Base-by-base conservation (phyloP, 129 eudicot genomes). In the Mikania micrantha region DNA sequence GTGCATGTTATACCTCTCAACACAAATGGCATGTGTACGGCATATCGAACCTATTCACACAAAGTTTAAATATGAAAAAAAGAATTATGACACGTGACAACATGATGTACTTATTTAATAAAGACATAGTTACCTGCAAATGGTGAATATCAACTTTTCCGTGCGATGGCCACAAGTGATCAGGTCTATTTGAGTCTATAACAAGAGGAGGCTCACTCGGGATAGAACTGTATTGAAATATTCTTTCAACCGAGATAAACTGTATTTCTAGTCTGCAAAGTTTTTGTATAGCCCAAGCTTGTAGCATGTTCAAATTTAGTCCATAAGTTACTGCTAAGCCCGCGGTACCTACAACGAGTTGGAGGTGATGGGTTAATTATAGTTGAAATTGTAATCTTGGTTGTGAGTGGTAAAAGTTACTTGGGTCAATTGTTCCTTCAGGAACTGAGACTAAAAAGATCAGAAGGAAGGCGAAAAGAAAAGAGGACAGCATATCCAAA, bases 281-380 rank as follows among this genome's bases (percentile, higher is more conserved):
- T 17, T 74, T 84, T 86, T 82, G 74, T 61, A 89, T 83, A 9
- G 60, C 77, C 88, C 81, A 84, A 28, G 81, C 82, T 87, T 86
- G 99, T 77, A 84, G 4, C 74, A 35, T 83, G 69, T 89, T 86
- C 60, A 94, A 65, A 80, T 73, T 81, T 62, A 94, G 84, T 44
- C 96, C 99, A 71, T 94, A 94, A 7, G 96, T 94, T 45, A 94
- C 95, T 16, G 95, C 89, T 71, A 89, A 71, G 25, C 96, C 99
- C 5, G 96, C 96, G 38, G 88, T 74, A 74, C 92, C 96, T 84
- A 19, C 34, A 71, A 76, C 39, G 25, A 15, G 9, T 36, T 8
- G 32, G 7, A 56, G 16, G 32, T 9, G 62, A 13, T 15, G 38
- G 5, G 36, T 27, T 56, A 56, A 11, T 4, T 56, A 56, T 56